Evolutionary conservation across 23 red algal genomes (phyloP).

Genomic region (Chondrus crispus): DNA sequence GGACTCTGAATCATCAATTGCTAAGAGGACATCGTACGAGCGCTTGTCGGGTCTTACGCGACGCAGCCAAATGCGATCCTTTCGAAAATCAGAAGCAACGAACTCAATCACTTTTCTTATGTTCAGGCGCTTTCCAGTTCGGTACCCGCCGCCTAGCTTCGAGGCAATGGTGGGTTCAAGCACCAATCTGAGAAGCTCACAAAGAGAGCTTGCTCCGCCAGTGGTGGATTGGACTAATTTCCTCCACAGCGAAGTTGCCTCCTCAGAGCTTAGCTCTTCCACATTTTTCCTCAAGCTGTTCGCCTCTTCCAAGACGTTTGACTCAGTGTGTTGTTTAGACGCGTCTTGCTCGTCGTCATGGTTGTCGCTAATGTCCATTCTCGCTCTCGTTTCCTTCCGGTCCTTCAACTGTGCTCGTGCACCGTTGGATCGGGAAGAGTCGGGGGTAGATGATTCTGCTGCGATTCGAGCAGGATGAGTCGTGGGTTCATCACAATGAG

Average conservation of each 20-base stretch:
- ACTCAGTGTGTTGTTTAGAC: too few relatives aligned
- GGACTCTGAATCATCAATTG: slow-evolving; percentile 94
- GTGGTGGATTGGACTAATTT: slow-evolving; percentile 44
- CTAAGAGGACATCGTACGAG: slow-evolving; percentile 88
- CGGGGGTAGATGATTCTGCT: too few relatives aligned
- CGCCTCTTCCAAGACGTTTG: too few relatives aligned
- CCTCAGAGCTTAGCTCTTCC: slow-evolving; percentile 14
- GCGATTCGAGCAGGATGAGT: too few relatives aligned
- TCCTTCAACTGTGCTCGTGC: too few relatives aligned
- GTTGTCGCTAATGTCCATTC: too few relatives aligned
- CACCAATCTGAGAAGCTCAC: slow-evolving; percentile 81
- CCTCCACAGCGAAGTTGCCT: slow-evolving; percentile 44
- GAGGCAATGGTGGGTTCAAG: slow-evolving; percentile 72
- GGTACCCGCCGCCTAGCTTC: slow-evolving; percentile 78
- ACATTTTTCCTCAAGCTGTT: too few relatives aligned
- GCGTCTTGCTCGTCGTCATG: too few relatives aligned
- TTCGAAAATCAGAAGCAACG: slow-evolving; percentile 83
- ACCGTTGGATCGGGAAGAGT: too few relatives aligned
- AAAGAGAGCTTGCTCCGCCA: slow-evolving; percentile 49
- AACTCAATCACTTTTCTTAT: slow-evolving; percentile 96
- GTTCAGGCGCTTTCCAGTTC: slow-evolving; percentile 91
- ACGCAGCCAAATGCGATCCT: slow-evolving; percentile 94
- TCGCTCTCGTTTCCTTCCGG: too few relatives aligned
- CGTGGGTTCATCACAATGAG: too few relatives aligned
- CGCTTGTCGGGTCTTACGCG: slow-evolving; percentile 82